These are phyloP conservation scores for Ophiognomonia clavigignenti-juglandacearum DNA, from an alignment of 2,329 filamentous ascomycete species.

Conservation along the genomic window DNA sequence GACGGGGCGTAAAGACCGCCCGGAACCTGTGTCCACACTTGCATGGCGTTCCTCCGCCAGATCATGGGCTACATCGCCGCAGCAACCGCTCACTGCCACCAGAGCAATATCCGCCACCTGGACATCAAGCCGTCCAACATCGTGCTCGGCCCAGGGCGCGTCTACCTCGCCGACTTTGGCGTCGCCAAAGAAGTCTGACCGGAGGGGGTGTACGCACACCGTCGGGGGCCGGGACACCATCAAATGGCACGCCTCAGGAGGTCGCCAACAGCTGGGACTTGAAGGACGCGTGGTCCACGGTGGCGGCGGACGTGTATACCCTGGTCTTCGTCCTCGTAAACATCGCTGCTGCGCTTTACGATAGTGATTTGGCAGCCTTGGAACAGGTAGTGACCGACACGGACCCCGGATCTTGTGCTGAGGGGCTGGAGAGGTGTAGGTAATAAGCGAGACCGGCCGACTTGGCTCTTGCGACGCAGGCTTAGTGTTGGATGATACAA, in stretches of 20 bases:
- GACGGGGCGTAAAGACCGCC: not conserved
- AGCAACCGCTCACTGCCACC: constrained; percentile 37
- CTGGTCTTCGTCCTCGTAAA: constrained; percentile 41
- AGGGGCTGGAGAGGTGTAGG: constrained; percentile 30
- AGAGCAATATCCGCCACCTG: constrained; percentile 37
- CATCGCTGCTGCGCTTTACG: constrained; percentile 39
- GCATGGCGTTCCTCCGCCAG: constrained; percentile 32
- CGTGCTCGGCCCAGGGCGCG: constrained; percentile 37
- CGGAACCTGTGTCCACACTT: not conserved
- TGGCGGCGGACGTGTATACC: constrained; percentile 43
- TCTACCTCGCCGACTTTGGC: constrained; percentile 46
- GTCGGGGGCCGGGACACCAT: constrained; percentile 35
- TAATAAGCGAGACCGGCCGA: constrained; percentile 30
- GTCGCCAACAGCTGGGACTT: constrained; percentile 27
- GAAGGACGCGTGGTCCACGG: constrained; percentile 36
- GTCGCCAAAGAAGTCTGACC: constrained; percentile 42
- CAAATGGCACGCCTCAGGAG: constrained; percentile 42
- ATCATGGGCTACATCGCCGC: constrained; percentile 41
- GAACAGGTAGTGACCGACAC: constrained; percentile 30
- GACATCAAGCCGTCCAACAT: constrained; percentile 46
- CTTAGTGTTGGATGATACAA: no score
- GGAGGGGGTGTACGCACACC: constrained; percentile 39
- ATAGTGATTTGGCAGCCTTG: constrained; percentile 33
- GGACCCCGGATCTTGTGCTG: constrained; percentile 23
- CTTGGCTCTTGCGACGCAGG: constrained; percentile 32